Conservation (phyloP, 805 yeast genomes). For the Priceomyces fermenticarens region DNA sequence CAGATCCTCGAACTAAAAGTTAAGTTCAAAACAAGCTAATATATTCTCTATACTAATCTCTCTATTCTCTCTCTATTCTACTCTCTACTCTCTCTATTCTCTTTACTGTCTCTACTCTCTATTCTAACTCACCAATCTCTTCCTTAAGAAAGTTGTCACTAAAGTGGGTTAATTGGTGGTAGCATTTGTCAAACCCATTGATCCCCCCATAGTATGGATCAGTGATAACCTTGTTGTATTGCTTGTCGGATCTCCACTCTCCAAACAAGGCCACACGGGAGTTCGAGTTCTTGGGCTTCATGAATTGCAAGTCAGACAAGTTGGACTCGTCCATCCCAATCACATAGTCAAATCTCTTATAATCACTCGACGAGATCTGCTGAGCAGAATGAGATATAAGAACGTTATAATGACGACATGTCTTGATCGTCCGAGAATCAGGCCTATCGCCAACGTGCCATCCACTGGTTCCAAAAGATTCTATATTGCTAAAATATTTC, state of each 20-base stretch:
- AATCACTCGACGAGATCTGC: constrained; percentile 52
- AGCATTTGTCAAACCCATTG: constrained; percentile 79
- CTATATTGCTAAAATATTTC: constrained; percentile 53
- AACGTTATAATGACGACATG: constrained; percentile 69
- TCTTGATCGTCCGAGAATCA: constrained; percentile 66
- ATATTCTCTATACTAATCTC: background rate
- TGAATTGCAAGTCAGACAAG: constrained; percentile 44
- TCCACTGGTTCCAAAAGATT: constrained; percentile 86
- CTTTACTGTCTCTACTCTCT: too few relatives aligned
- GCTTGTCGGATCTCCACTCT: constrained; percentile 60
- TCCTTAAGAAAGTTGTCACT: constrained; percentile 62
- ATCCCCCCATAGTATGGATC: constrained; percentile 94
- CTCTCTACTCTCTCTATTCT: too few relatives aligned
- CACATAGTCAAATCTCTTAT: constrained; percentile 60
- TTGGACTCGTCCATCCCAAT: constrained; percentile 72
- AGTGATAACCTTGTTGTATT: constrained; percentile 58
- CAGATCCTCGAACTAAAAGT: too few relatives aligned
- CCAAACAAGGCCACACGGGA: constrained; percentile 70
- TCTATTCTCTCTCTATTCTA: background rate
- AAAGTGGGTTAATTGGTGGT: constrained; percentile 71
- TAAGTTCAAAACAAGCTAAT: too few relatives aligned
- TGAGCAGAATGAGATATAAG: constrained; percentile 77
- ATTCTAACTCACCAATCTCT: constrained; percentile 32
- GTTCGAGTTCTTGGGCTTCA: constrained; percentile 50
- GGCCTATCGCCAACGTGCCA: constrained; percentile 84